Evolutionary conservation across 345 rosid species (phyloP).

Genomic region (Euphorbia tirucalli): DNA sequence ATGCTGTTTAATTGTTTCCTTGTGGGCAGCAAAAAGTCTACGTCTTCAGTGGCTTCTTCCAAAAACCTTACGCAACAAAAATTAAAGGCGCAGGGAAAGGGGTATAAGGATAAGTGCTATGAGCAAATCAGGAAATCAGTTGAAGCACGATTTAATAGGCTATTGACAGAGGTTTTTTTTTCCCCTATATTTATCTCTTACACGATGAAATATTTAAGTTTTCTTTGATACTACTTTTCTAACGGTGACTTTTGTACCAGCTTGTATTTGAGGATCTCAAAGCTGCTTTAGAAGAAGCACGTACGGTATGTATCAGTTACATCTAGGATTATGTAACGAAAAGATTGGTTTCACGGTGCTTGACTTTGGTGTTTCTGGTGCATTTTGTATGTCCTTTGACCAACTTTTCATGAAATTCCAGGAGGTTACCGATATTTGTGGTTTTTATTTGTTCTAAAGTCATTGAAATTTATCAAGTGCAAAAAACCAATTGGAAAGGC

Average conservation of each 20-base stretch:
- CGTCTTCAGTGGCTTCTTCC: constrained; percentile 51
- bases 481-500: neutral
- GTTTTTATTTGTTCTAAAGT: neutral
- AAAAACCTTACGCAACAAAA: constrained; percentile 64
- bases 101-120: constrained; percentile 94
- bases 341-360: neutral
- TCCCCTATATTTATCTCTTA: neutral
- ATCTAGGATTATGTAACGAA: neutral
- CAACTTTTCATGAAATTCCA: neutral
- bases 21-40: constrained; percentile 57
- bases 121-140: constrained; percentile 87
- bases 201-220: constrained; percentile 14
- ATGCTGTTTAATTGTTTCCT: constrained; percentile 9
- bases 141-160: constrained; percentile 78
- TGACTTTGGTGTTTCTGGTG: constrained; percentile 8
- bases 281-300: constrained; percentile 98
- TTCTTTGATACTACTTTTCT: constrained; percentile 22
- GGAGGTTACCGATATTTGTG: neutral
- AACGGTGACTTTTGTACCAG: constrained; percentile 46
- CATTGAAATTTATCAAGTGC: neutral
- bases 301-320: constrained; percentile 48
- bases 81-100: constrained; percentile 83
- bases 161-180: constrained; percentile 62
- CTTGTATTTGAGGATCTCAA: constrained; percentile 84
- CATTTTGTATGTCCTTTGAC: neutral